A percentile compares a stretch with the other conserved stretches of the same genome.
Conservation (phyloP, 345 rosid species). For the Eutrema yunnanense region DNA sequence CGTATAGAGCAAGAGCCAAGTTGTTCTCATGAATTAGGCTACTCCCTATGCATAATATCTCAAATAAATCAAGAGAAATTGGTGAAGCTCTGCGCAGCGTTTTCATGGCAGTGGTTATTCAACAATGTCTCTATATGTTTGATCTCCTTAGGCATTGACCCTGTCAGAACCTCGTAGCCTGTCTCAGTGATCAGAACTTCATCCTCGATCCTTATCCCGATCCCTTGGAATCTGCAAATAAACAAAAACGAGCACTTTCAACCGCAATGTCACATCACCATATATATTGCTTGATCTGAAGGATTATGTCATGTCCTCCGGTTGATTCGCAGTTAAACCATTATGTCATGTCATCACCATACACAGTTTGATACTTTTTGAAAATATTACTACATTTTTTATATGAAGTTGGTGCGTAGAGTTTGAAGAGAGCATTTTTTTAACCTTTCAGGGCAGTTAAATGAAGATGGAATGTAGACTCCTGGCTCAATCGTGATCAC, state of each 20-base stretch:
- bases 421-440: background rate
- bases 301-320: background rate
- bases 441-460: slow-evolving; percentile 67
- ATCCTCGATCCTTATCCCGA: slow-evolving; percentile 93
- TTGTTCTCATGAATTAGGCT: background rate
- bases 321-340: slow-evolving; percentile 3
- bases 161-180: slow-evolving; percentile 90
- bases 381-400: background rate
- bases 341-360: too few species aligned
- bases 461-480: slow-evolving; percentile 67
- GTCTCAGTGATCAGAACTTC: slow-evolving; percentile 92
- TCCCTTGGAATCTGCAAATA: slow-evolving; percentile 60
- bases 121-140: slow-evolving; percentile 73
- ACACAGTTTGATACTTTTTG: too few species aligned
- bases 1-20: background rate
- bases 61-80: slow-evolving; percentile 5
- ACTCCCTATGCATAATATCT: background rate
- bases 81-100: background rate
- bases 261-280: background rate
- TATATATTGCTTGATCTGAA: background rate
- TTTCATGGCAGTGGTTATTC: slow-evolving; percentile 42
- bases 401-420: background rate
- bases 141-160: slow-evolving; percentile 91
- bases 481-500: slow-evolving; percentile 97
- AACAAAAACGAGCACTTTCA: background rate